A percentile compares a stretch with the other conserved stretches of the same genome.
phyloP scores from a whole-genome alignment of 148 eudicot species.

The Chenopodium formosanum region DNA sequence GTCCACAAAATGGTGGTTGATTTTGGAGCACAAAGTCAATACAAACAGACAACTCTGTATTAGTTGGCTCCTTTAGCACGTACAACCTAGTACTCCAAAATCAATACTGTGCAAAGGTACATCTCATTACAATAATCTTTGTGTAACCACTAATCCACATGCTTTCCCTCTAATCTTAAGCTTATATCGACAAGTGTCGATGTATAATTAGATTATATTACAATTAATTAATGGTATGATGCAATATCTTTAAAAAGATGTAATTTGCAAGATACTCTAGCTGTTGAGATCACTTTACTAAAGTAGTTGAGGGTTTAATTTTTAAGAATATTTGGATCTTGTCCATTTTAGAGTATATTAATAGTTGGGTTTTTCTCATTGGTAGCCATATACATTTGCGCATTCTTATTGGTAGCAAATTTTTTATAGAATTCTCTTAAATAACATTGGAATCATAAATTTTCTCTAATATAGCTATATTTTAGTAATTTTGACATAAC shows the following conservation, averaged over 20 bases:
- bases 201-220: background rate
- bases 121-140: conserved; percentile 12
- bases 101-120: background rate
- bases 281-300: no score
- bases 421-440: no score
- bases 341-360: no score
- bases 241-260: background rate
- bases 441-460: no score
- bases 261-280: background rate
- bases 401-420: no score
- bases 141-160: conserved; percentile 8
- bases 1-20: conserved; percentile 21
- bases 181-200: background rate
- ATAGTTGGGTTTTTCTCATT: no score
- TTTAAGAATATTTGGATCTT: no score
- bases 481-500: no score
- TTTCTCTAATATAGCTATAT: no score
- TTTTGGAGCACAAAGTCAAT: conserved; percentile 31
- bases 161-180: conserved; percentile 7
- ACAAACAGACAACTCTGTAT: conserved; percentile 15
- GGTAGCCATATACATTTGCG: no score
- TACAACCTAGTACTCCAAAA: conserved; percentile 13
- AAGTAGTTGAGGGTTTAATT: no score
- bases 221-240: background rate
- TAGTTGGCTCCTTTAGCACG: conserved; percentile 12